Conservation (phyloP, 768 basidiomycete genomes). For the Saitozyma podzolica region DNA sequence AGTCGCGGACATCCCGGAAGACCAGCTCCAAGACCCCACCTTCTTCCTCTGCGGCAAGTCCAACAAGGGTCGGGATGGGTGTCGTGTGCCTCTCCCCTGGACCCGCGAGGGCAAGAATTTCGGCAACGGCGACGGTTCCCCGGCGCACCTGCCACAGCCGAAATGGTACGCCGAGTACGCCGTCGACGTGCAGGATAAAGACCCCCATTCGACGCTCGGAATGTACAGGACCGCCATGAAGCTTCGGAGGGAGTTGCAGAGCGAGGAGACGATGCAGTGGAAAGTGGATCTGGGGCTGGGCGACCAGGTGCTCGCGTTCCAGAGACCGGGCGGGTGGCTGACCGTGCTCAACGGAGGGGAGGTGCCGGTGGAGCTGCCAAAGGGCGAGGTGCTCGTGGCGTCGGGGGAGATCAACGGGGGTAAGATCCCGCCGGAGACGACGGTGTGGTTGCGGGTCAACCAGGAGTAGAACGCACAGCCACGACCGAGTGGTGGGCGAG, state of each 20-base stretch:
- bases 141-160: conserved; percentile 20
- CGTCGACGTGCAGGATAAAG: neutral
- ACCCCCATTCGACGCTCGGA: neutral
- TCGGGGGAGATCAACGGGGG: neutral
- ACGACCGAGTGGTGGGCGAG: too few species aligned
- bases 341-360: neutral
- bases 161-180: neutral
- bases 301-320: conserved; percentile 5
- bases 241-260: neutral
- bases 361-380: neutral
- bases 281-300: neutral
- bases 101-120: conserved; percentile 7
- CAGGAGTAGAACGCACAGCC: too few species aligned
- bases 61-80: conserved; percentile 32
- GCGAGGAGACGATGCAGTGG: conserved; percentile 5
- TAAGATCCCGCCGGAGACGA: neutral
- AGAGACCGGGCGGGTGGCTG: conserved; percentile 2
- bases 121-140: conserved; percentile 21
- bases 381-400: neutral
- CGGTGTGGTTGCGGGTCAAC: neutral
- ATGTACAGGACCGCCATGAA: neutral
- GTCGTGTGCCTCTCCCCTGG: conserved; percentile 39
- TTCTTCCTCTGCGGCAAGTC: conserved; percentile 26
- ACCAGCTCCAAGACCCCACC: conserved; percentile 32
- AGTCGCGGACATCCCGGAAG: conserved; percentile 18